Evolutionary conservation across 495 filamentous ascomycete species (phyloP).

Genomic region (Podospora comata): DNA sequence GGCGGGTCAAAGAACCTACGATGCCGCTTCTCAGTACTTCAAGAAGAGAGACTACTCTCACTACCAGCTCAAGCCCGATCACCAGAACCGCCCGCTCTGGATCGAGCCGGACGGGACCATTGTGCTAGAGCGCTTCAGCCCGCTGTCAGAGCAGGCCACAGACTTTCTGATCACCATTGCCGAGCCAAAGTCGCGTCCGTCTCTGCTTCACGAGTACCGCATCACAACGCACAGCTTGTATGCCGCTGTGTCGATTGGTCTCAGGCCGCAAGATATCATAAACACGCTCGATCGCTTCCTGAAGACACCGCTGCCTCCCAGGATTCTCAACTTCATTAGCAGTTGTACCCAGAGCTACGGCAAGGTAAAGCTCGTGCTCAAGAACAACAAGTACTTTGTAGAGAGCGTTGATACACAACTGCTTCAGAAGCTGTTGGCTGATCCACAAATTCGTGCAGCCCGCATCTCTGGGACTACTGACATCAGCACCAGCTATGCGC

Average conservation of each 20-base stretch:
- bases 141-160: slow-evolving; percentile 77
- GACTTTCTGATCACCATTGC: slow-evolving; percentile 95
- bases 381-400: slow-evolving; percentile 89
- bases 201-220: slow-evolving; percentile 86
- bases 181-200: slow-evolving; percentile 84
- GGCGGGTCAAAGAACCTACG: slow-evolving; percentile 27
- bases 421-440: slow-evolving; percentile 75
- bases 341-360: slow-evolving; percentile 86
- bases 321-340: slow-evolving; percentile 76
- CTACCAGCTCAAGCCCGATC: slow-evolving; percentile 78
- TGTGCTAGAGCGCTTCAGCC: slow-evolving; percentile 93
- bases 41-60: slow-evolving; percentile 69
- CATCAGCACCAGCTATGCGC: slow-evolving; percentile 74
- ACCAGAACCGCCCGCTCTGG: slow-evolving; percentile 84
- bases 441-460: slow-evolving; percentile 43
- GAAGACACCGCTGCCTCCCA: slow-evolving; percentile 76
- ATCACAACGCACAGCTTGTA: slow-evolving; percentile 91
- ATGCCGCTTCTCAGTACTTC: slow-evolving; percentile 49
- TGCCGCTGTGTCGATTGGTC: slow-evolving; percentile 87
- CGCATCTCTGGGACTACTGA: slow-evolving; percentile 57
- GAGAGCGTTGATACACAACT: slow-evolving; percentile 84
- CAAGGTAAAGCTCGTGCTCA: slow-evolving; percentile 91
- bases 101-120: slow-evolving; percentile 84
- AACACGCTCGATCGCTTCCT: slow-evolving; percentile 79
- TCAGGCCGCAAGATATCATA: slow-evolving; percentile 86